A percentile compares a stretch with the other conserved stretches of the same genome.
Conservation (phyloP, 805 yeast genomes). For the Starmerella gropengiesseri region DNA sequence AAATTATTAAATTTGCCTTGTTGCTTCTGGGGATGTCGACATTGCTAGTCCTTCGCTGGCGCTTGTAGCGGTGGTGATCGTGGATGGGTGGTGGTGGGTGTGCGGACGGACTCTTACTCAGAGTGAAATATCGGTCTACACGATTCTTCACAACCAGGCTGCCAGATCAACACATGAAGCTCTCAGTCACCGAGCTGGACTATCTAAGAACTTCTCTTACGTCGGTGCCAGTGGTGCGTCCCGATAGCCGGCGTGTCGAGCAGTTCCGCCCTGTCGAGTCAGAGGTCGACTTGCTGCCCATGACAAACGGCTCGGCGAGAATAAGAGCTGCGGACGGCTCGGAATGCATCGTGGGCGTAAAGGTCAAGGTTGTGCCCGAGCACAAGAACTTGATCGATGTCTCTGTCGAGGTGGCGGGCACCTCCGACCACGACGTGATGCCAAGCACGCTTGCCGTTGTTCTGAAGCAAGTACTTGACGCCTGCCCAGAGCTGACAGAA, state of each 20-base stretch:
- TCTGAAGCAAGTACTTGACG: conserved; percentile 37
- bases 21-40: too few relatives aligned
- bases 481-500: conserved; percentile 36
- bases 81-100: too few relatives aligned
- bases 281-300: conserved; percentile 65
- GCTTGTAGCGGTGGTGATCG: too few relatives aligned
- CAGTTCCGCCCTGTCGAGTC: conserved; percentile 86
- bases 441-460: conserved; percentile 53
- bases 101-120: too few relatives aligned
- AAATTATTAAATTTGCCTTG: too few relatives aligned
- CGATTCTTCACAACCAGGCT: background rate
- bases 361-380: conserved; percentile 57
- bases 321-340: conserved; percentile 79
- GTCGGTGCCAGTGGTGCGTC: conserved; percentile 53
- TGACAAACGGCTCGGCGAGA: conserved; percentile 87
- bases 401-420: conserved; percentile 59
- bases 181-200: conserved; percentile 33
- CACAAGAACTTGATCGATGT: conserved; percentile 45
- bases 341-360: conserved; percentile 86
- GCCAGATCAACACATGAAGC: conserved; percentile 23
- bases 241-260: conserved; percentile 65
- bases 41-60: too few relatives aligned
- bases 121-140: too few relatives aligned
- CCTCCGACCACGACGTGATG: conserved; percentile 66
- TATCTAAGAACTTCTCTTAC: conserved; percentile 65